Conservation (phyloP, 2,329 filamentous ascomycete species). For the Fusarium sulawesiense region DNA sequence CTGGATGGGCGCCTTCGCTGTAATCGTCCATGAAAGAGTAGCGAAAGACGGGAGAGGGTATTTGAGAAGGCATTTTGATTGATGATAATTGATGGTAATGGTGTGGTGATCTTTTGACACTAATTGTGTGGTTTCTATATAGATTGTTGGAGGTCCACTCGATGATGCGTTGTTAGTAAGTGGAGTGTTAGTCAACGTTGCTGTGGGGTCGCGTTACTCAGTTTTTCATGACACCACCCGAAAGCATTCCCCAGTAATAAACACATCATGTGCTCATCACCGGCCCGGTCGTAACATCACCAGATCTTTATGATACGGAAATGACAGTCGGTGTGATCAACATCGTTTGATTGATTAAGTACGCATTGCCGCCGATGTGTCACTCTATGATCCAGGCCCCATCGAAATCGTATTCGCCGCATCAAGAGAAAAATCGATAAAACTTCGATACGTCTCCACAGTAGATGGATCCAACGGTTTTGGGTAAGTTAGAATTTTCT, state of each 20-base stretch:
- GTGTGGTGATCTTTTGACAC: background rate
- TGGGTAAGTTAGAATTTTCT: slow-evolving; percentile 48
- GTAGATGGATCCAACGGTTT: slow-evolving; percentile 45
- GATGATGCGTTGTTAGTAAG: slow-evolving; percentile 40
- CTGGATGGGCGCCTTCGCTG: slow-evolving; percentile 63
- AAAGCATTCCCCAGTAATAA: slow-evolving; percentile 5
- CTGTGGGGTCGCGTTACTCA: slow-evolving; percentile 38
- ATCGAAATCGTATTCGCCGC: slow-evolving; percentile 38
- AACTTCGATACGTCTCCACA: slow-evolving; percentile 49
- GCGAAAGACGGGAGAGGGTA: slow-evolving; percentile 28
- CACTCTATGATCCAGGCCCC: background rate
- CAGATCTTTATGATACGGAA: too few relatives aligned
- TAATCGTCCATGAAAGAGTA: slow-evolving; percentile 65
- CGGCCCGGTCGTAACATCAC: background rate
- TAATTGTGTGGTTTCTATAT: slow-evolving; percentile 30
- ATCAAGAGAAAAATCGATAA: slow-evolving; percentile 50
- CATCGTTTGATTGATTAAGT: too few relatives aligned
- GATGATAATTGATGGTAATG: background rate
- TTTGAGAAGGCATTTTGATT: slow-evolving; percentile 39
- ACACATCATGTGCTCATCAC: slow-evolving; percentile 18
- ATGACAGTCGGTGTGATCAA: too few relatives aligned
- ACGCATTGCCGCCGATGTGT: too few relatives aligned
- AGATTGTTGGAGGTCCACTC: slow-evolving; percentile 22
- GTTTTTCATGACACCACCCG: slow-evolving; percentile 30
- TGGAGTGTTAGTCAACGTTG: slow-evolving; percentile 37